These are phyloP conservation scores for Flaveria sonorensis DNA, from an alignment of 129 eudicot genomes.

Conservation along the genomic window DNA sequence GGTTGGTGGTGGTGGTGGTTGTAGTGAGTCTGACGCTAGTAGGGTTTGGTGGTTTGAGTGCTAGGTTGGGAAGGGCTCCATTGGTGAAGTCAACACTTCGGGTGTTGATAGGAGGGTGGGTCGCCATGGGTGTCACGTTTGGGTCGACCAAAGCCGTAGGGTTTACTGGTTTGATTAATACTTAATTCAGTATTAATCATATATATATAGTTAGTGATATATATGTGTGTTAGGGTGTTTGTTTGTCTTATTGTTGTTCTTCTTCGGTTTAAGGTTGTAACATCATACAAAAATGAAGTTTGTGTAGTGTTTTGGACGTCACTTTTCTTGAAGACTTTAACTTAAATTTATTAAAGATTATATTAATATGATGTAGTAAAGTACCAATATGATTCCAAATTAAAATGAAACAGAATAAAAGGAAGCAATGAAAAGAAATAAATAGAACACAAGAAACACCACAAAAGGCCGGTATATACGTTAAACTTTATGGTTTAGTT, in stretches of 20 bases:
- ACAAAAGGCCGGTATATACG: not conserved
- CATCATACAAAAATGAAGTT: slow-evolving; percentile 6
- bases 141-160: slow-evolving; percentile 64
- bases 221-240: not conserved
- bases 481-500: not conserved
- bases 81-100: slow-evolving; percentile 53
- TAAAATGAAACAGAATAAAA: not conserved
- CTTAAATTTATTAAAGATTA: not conserved
- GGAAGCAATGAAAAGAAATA: not conserved
- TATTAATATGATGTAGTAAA: not conserved
- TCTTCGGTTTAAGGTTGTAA: not conserved
- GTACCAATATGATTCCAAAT: not conserved
- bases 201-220: not conserved
- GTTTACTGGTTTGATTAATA: slow-evolving; percentile 27
- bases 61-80: slow-evolving; percentile 56
- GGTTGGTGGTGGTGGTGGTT: slow-evolving; percentile 55
- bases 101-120: slow-evolving; percentile 72
- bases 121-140: slow-evolving; percentile 71
- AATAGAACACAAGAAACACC: not conserved
- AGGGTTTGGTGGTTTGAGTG: slow-evolving; percentile 65
- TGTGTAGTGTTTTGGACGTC: slow-evolving; percentile 14
- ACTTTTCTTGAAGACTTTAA: not conserved
- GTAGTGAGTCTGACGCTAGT: slow-evolving; percentile 55
- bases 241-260: not conserved
- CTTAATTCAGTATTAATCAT: not conserved